Evolutionary conservation across 176 grass and related monocot species (phyloP).

Genomic region (Aegilops bicornis): DNA sequence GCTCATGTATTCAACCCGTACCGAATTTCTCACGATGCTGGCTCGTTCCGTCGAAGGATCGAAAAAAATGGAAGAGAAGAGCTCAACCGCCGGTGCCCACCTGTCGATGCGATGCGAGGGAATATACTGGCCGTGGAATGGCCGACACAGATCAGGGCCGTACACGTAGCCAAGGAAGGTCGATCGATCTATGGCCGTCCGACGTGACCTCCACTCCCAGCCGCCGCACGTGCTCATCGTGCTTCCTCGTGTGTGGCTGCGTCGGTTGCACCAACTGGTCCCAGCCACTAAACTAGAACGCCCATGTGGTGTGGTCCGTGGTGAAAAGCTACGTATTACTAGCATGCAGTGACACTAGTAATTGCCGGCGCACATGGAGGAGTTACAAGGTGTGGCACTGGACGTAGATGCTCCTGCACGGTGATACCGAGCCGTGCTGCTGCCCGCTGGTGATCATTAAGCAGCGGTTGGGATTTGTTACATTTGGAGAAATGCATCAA

Average conservation of each 20-base stretch:
- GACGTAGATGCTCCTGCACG: too few species aligned
- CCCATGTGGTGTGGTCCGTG: neutral
- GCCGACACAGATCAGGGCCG: constrained; percentile 7
- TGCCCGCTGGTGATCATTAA: too few species aligned
- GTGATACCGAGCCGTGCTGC: too few species aligned
- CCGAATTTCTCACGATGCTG: neutral
- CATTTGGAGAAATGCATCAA: neutral
- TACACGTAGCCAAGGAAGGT: constrained; percentile 2
- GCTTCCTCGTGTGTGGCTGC: constrained; percentile 22
- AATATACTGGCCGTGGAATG: neutral
- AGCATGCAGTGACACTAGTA: neutral
- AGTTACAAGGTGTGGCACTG: neutral
- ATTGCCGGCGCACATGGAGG: neutral
- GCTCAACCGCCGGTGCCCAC: neutral
- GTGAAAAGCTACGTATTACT: neutral
- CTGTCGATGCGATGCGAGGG: neutral
- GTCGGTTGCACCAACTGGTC: constrained; percentile 16
- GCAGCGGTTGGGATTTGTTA: too few species aligned
- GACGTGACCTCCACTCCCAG: constrained; percentile 3
- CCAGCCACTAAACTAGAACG: neutral
- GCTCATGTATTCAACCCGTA: neutral
- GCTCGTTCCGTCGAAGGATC: too few species aligned
- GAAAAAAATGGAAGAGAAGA: neutral
- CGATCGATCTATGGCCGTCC: neutral
- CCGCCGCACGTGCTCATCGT: constrained; percentile 49